Conservation (phyloP, 2,329 filamentous ascomycete species). For the Arachnomyces sp. region DNA sequence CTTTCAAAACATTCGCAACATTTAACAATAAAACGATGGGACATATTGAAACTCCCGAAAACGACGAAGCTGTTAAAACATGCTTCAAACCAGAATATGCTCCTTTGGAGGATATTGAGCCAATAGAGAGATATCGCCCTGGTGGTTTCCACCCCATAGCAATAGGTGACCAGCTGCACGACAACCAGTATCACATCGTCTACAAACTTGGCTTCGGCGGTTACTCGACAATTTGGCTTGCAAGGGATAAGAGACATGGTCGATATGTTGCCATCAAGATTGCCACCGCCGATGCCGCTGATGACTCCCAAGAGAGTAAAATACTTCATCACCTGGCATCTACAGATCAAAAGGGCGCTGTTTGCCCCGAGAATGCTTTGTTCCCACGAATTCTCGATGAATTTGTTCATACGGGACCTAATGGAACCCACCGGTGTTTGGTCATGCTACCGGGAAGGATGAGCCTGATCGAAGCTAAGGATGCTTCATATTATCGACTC, state of each 20-base stretch:
- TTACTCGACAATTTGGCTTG: constrained; percentile 32
- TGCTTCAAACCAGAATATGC: no score
- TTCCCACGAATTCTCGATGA: constrained; percentile 20
- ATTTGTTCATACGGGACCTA: constrained; percentile 16
- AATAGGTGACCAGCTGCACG: constrained; percentile 24
- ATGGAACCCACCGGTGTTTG: constrained; percentile 18
- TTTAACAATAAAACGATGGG: no score
- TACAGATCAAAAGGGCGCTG: not conserved
- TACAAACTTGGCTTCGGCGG: constrained; percentile 38
- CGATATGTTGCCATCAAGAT: constrained; percentile 31
- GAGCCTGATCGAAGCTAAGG: constrained; percentile 17
- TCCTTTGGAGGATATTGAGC: constrained; percentile 20
- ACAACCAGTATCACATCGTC: constrained; percentile 28
- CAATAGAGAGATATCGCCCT: constrained; percentile 23
- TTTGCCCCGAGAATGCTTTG: constrained; percentile 8
- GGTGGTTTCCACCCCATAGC: constrained; percentile 29
- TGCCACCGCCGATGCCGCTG: constrained; percentile 19
- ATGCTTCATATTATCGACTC: constrained; percentile 14
- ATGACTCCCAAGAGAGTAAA: not conserved
- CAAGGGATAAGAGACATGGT: constrained; percentile 16
- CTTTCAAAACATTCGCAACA: no score
- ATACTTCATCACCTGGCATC: not conserved
- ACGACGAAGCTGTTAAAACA: no score
- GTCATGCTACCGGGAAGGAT: constrained; percentile 15
- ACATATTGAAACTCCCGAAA: no score